phyloP scores from a whole-genome alignment of 768 basidiomycete species.

The Mycena rebaudengoi region DNA sequence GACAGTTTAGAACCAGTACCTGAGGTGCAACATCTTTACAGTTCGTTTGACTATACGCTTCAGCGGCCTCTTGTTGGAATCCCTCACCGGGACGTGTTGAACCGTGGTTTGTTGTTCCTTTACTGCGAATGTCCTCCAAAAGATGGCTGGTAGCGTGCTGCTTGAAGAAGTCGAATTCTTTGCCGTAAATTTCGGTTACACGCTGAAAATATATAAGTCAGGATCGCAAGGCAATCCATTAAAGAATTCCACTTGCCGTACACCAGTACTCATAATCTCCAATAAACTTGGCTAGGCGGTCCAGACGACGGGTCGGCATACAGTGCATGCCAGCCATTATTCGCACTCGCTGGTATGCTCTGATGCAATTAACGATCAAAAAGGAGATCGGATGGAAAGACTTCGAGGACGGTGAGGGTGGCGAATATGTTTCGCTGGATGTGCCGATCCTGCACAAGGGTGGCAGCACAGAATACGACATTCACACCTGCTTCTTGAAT shows the following conservation, averaged over 20 bases:
- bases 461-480: background rate
- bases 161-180: constrained; percentile 40
- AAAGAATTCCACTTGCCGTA: too few relatives aligned
- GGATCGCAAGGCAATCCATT: background rate
- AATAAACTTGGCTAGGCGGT: too few relatives aligned
- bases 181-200: constrained; percentile 30
- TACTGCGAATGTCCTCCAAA: constrained; percentile 30
- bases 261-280: too few relatives aligned
- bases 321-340: background rate
- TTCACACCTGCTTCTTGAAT: constrained; percentile 1
- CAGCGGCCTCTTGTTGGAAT: constrained; percentile 39
- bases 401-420: too few relatives aligned
- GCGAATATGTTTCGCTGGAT: background rate
- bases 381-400: background rate
- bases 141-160: constrained; percentile 37
- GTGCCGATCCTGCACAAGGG: background rate
- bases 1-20: constrained; percentile 20
- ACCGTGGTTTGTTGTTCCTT: constrained; percentile 38
- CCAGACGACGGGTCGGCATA: background rate
- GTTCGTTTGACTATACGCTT: constrained; percentile 40
- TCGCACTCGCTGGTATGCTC: background rate
- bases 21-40: constrained; percentile 37
- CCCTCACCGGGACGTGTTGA: constrained; percentile 40
- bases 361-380: background rate
- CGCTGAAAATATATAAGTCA: constrained; percentile 11